These are phyloP conservation scores for Xylariaceae sp. DNA, from an alignment of 2,329 filamentous ascomycete genomes.

Conservation along the genomic window DNA sequence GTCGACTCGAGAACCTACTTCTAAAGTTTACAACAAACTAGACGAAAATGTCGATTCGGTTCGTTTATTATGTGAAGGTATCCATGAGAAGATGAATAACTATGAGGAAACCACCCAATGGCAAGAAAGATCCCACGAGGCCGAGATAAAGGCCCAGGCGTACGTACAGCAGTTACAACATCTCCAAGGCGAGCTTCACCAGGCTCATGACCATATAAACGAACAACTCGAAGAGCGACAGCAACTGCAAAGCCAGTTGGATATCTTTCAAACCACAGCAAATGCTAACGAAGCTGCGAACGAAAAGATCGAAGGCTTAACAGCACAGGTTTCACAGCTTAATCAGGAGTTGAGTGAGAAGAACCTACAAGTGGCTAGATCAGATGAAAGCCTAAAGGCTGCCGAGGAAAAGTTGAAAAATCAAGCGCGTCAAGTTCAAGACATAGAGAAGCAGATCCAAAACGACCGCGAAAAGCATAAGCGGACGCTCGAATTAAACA, in stretches of 20 bases:
- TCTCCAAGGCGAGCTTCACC: constrained; percentile 22
- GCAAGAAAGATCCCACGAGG: constrained; percentile 24
- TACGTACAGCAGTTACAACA: constrained; percentile 15
- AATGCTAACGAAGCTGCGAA: constrained; percentile 9
- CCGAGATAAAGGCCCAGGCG: not conserved
- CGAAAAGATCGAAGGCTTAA: constrained; percentile 10
- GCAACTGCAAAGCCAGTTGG: constrained; percentile 18
- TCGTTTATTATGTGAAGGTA: constrained; percentile 10
- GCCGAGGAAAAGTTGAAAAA: constrained; percentile 15
- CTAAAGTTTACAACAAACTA: not conserved
- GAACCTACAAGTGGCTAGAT: constrained; percentile 9
- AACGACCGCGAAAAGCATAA: constrained; percentile 21
- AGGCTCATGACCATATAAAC: constrained; percentile 4
- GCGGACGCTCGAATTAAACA: constrained; percentile 8
- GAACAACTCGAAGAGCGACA: constrained; percentile 13
- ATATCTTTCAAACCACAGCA: constrained; percentile 4
- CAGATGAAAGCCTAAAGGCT: constrained; percentile 16
- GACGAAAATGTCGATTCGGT: constrained; percentile 15
- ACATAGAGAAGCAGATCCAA: constrained; percentile 18
- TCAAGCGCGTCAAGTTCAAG: constrained; percentile 14
- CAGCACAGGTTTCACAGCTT: constrained; percentile 14
- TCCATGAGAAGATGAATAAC: constrained; percentile 5
- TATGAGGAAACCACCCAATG: constrained; percentile 18
- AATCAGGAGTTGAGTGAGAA: constrained; percentile 19
- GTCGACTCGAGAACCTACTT: constrained; percentile 5